phyloP scores from a whole-genome alignment of 2,329 filamentous ascomycete genomes.

The Aspergillus latus region DNA sequence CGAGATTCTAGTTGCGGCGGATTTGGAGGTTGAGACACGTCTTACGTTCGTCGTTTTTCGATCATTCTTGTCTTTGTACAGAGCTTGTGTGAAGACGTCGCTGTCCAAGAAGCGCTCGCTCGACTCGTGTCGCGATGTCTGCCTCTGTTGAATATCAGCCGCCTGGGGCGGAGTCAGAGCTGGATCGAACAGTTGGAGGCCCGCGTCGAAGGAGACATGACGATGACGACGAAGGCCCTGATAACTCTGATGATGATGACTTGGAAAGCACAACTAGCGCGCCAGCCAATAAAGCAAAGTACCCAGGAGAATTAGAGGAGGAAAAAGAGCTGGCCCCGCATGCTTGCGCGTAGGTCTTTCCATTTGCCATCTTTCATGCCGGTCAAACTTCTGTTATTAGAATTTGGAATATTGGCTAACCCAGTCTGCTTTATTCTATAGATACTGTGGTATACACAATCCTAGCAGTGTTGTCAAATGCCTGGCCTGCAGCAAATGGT shows the following conservation, averaged over 20 bases:
- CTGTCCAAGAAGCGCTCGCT: constrained; percentile 80
- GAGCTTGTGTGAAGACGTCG: constrained; percentile 49
- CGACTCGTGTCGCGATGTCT: constrained; percentile 83
- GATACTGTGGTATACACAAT: constrained; percentile 97
- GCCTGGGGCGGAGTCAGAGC: constrained; percentile 55
- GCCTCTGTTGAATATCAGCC: constrained; percentile 73
- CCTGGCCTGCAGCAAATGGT: constrained; percentile 95
- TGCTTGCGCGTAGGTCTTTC: constrained; percentile 80
- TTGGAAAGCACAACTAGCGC: constrained; percentile 74
- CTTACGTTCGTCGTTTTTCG: background rate
- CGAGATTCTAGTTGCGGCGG: constrained; percentile 10
- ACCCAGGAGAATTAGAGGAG: constrained; percentile 63
- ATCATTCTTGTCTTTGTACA: background rate
- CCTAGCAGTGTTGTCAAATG: constrained; percentile 95
- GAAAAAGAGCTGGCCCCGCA: constrained; percentile 90
- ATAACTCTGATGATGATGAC: constrained; percentile 80
- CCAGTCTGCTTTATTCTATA: constrained; percentile 38
- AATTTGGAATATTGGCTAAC: background rate
- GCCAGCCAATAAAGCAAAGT: constrained; percentile 70
- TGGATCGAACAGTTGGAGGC: constrained; percentile 70
- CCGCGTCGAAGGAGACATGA: constrained; percentile 69
- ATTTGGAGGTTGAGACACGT: constrained; percentile 3
- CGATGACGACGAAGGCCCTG: constrained; percentile 86
- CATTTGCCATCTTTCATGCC: background rate
- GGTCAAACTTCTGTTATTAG: background rate